Conservation (phyloP, 2,329 filamentous ascomycete species). For the Aspergillus awamori region DNA sequence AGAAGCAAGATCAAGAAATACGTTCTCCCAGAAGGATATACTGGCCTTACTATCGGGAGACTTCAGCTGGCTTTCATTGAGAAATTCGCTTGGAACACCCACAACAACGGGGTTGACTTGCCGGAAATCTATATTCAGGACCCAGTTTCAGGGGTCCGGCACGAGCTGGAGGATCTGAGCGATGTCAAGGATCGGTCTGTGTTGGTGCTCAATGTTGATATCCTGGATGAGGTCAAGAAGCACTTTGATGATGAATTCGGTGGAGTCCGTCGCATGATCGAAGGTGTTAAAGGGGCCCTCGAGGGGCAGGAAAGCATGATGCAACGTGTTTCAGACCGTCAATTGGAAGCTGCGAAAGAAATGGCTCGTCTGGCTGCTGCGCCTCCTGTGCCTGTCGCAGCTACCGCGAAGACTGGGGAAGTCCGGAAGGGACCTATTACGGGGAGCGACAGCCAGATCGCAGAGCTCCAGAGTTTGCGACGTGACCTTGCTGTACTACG, state of each 20-base stretch:
- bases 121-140: conserved; percentile 99
- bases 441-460: conserved; percentile 63
- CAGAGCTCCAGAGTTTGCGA: conserved; percentile 78
- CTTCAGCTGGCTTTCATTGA: conserved; percentile 97
- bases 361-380: conserved; percentile 68
- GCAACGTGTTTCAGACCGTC: conserved; percentile 84
- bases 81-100: conserved; percentile 98
- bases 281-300: conserved; percentile 80
- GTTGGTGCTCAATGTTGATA: conserved; percentile 90
- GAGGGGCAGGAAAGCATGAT: conserved; percentile 81
- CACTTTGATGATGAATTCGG: conserved; percentile 93
- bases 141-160: conserved; percentile 89
- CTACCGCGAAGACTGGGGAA: conserved; percentile 29
- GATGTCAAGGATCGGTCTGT: conserved; percentile 96
- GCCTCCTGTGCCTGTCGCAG: conserved; percentile 38
- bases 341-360: conserved; percentile 86
- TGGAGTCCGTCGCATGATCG: conserved; percentile 77
- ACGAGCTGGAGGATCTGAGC: conserved; percentile 88
- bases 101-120: conserved; percentile 86
- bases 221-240: conserved; percentile 91
- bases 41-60: conserved; percentile 81
- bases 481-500: conserved; percentile 88
- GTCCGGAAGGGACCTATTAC: conserved; percentile 31
- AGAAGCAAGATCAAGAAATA: conserved; percentile 98
- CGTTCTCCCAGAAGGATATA: conserved; percentile 79